Evolutionary conservation across 192 early-diverging fungal species (phyloP).

Genomic region (Coemansia sp.): DNA sequence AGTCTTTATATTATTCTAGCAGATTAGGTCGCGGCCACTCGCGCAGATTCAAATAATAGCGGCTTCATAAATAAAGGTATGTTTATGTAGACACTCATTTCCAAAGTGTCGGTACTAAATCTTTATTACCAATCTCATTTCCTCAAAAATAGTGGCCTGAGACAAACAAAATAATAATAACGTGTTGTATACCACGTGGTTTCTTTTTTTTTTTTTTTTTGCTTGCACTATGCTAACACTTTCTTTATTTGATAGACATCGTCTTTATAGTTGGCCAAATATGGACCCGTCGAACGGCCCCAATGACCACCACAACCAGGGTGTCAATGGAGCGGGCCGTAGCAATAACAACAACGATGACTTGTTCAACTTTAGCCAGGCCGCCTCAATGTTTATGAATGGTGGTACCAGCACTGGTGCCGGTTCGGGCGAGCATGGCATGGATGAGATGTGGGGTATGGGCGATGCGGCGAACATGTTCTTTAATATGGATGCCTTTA

Average conservation of each 20-base stretch:
- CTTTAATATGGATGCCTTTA: conserved; percentile 56
- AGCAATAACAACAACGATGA: conserved; percentile 5
- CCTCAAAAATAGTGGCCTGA: too few relatives aligned
- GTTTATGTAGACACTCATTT: not conserved
- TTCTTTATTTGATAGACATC: not conserved
- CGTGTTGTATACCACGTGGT: not conserved
- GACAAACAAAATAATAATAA: not conserved
- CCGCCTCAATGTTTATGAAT: conserved; percentile 20
- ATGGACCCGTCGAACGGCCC: conserved; percentile 12
- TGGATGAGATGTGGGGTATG: conserved; percentile 47
- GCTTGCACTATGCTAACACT: not conserved
- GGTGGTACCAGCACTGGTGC: not conserved
- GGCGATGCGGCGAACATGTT: conserved; percentile 43
- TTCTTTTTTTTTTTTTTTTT: not conserved
- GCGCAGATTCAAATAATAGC: too few relatives aligned
- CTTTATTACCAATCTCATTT: not conserved
- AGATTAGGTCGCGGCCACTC: too few relatives aligned
- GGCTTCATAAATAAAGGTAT: too few relatives aligned
- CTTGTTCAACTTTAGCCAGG: conserved; percentile 26
- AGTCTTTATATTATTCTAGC: too few relatives aligned
- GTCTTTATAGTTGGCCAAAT: not conserved
- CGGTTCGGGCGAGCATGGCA: conserved; percentile 5
- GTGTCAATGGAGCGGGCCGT: not conserved
- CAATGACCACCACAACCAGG: conserved; percentile 3
- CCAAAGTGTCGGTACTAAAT: conserved; percentile 13